A percentile compares a stretch with the other conserved stretches of the same genome.
Conservation (phyloP, 1,139 yeast genomes). For the Saccharomyces hybrid region DNA sequence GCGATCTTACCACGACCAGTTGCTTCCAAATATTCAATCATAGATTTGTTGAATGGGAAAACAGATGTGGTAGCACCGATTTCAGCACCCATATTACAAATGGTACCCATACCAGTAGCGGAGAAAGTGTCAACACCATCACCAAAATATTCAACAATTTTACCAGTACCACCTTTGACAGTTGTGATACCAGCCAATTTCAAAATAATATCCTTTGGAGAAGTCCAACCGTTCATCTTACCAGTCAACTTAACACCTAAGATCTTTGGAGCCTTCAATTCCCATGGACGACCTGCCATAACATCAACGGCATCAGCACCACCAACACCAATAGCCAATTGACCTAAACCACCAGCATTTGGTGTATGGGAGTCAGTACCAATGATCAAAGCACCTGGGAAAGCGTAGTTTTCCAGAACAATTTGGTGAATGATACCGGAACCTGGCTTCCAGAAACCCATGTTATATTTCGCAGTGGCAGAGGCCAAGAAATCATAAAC, state of each 20-base stretch:
- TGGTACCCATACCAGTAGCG: conserved; percentile 99
- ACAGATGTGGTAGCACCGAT: conserved; percentile 98
- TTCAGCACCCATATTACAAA: conserved; percentile 99
- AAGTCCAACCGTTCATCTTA: conserved; percentile 92
- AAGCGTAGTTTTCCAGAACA: conserved; percentile 93
- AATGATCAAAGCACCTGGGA: conserved; percentile 95
- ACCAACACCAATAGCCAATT: conserved; percentile 98
- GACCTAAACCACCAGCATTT: conserved; percentile 99
- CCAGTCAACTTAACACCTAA: conserved; percentile 97
- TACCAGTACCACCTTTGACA: conserved; percentile 99
- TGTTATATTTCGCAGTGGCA: conserved; percentile 94
- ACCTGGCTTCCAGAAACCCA: conserved; percentile 99
- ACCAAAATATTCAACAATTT: conserved; percentile 96
- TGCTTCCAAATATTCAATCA: conserved; percentile 83
- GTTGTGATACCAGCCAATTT: conserved; percentile 95
- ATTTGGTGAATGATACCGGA: conserved; percentile 98
- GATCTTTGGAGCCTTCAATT: conserved; percentile 96
- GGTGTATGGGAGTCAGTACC: conserved; percentile 99
- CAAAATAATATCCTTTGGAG: conserved; percentile 96
- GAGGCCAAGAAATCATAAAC: conserved; percentile 91
- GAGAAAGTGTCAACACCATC: conserved; percentile 94
- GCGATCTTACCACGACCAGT: conserved; percentile 82
- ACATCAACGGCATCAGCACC: conserved; percentile 99
- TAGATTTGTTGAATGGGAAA: conserved; percentile 92
- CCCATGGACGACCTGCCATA: conserved; percentile 94